These are phyloP conservation scores for Fusarium tricinctum DNA, from an alignment of 2,329 filamentous ascomycete genomes.

Conservation along the genomic window DNA sequence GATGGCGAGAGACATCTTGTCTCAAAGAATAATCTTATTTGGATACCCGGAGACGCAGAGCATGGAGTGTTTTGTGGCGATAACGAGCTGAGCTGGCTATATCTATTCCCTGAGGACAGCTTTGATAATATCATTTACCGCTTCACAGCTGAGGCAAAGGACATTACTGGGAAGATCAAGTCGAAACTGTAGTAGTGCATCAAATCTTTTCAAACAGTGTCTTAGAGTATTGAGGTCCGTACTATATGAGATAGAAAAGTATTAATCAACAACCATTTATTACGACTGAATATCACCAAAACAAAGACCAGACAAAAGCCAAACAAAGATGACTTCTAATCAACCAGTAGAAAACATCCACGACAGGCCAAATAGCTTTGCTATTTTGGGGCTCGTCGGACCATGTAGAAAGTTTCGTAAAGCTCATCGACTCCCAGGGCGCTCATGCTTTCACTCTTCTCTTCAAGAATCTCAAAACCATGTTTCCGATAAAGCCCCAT, in stretches of 20 bases:
- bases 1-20: conserved; percentile 32
- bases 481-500: conserved; percentile 36
- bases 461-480: conserved; percentile 36
- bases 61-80: conserved; percentile 44
- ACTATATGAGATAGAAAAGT: too few species aligned
- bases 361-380: neutral
- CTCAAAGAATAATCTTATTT: conserved; percentile 36
- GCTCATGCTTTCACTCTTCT: conserved; percentile 16
- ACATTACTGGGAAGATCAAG: neutral
- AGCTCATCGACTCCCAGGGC: conserved; percentile 12
- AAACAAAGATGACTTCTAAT: too few species aligned
- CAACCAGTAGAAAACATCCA: neutral
- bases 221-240: neutral
- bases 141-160: conserved; percentile 37
- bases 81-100: conserved; percentile 42
- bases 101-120: conserved; percentile 45
- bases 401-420: conserved; percentile 37
- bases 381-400: neutral
- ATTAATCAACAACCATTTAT: too few species aligned
- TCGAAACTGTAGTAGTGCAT: conserved; percentile 12
- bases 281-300: too few species aligned
- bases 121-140: conserved; percentile 45
- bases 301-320: too few species aligned
- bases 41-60: conserved; percentile 46
- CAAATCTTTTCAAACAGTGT: neutral